Evolutionary conservation across 495 filamentous ascomycete species (phyloP).

Genomic region (Apodospora peruviana): DNA sequence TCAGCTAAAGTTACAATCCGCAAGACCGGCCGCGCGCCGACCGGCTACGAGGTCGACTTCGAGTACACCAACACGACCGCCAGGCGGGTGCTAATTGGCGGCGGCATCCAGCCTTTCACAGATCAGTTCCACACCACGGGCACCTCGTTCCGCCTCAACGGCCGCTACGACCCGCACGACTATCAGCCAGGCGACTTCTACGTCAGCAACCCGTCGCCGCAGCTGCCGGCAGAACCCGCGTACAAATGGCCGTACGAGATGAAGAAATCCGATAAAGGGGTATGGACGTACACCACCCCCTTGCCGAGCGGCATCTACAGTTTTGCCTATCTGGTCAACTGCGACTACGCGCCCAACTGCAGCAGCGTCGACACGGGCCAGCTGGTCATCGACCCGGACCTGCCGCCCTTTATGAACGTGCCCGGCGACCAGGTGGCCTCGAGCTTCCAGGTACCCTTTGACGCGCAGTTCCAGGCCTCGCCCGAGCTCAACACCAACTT

Average conservation of each 20-base stretch:
- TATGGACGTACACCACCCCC: constrained; percentile 27
- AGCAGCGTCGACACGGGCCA: constrained; percentile 28
- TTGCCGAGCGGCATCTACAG: constrained; percentile 27
- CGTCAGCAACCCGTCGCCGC: constrained; percentile 16
- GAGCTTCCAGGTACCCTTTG: constrained; percentile 31
- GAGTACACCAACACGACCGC: constrained; percentile 25
- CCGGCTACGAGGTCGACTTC: constrained; percentile 29
- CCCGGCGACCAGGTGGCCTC: constrained; percentile 25
- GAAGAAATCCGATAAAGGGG: constrained; percentile 14
- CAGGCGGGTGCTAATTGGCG: constrained; percentile 25
- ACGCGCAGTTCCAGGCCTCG: constrained; percentile 21
- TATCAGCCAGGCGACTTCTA: constrained; percentile 28
- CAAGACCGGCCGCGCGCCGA: constrained; percentile 24
- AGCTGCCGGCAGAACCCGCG: constrained; percentile 9
- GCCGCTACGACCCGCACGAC: constrained; percentile 21
- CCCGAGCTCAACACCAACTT: constrained; percentile 26
- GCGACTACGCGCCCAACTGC: constrained; percentile 26
- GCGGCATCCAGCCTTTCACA: constrained; percentile 23
- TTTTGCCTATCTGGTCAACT: constrained; percentile 26
- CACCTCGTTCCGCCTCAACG: constrained; percentile 13
- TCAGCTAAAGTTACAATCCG: constrained; percentile 27
- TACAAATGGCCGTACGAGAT: constrained; percentile 31
- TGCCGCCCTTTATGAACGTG: constrained; percentile 26
- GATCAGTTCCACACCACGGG: constrained; percentile 28
- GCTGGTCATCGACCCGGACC: constrained; percentile 27